Evolutionary conservation across 768 basidiomycete species (phyloP).

Genomic region (Lanmaoa rubissima): DNA sequence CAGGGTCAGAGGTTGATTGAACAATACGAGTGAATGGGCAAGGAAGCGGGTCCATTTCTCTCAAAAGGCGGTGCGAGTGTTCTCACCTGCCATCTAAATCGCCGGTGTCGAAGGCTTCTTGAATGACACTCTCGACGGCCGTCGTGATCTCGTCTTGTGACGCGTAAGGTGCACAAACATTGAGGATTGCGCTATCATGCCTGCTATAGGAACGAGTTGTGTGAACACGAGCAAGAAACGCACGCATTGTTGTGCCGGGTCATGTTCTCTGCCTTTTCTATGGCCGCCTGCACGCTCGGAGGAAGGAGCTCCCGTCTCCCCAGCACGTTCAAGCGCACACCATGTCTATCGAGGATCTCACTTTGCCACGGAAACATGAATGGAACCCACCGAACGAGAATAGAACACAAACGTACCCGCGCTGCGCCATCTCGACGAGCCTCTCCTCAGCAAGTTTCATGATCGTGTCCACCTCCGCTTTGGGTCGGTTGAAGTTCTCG

Average conservation of each 20-base stretch:
- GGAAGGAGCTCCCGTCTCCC: conserved; percentile 80
- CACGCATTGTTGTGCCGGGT: conserved; percentile 75
- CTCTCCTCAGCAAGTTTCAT: conserved; percentile 83
- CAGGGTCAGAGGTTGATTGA: background rate
- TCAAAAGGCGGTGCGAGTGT: no score
- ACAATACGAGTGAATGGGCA: conserved; percentile 1
- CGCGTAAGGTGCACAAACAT: conserved; percentile 91
- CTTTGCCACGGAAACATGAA: conserved; percentile 39
- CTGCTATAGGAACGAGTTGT: background rate
- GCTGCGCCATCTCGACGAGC: conserved; percentile 70
- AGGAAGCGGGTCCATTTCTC: background rate
- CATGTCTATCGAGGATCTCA: conserved; percentile 75
- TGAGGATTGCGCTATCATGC: conserved; percentile 70
- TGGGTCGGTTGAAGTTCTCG: conserved; percentile 90
- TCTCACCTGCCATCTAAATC: conserved; percentile 29
- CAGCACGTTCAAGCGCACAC: conserved; percentile 80
- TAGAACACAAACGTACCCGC: conserved; percentile 59
- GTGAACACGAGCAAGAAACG: background rate
- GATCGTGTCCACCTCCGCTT: conserved; percentile 82
- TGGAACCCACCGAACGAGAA: background rate
- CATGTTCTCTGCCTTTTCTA: conserved; percentile 68
- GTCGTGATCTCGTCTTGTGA: conserved; percentile 89
- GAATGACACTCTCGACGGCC: conserved; percentile 50
- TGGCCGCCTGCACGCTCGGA: conserved; percentile 63
- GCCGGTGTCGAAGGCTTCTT: conserved; percentile 33